These are phyloP conservation scores for Hypoxylon crocopeplum DNA, from an alignment of 495 filamentous ascomycete genomes.

Conservation along the genomic window DNA sequence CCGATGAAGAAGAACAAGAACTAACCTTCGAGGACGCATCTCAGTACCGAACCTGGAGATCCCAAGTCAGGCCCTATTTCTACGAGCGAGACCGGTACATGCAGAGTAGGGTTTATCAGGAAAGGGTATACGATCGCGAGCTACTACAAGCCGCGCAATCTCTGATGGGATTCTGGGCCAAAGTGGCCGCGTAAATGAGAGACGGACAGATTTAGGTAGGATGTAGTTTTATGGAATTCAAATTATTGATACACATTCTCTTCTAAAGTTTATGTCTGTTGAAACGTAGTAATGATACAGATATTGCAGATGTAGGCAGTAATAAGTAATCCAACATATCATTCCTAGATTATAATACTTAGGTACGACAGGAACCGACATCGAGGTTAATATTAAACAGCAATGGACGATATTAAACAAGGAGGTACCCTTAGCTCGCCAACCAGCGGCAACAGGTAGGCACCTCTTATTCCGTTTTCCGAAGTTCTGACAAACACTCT, in stretches of 20 bases:
- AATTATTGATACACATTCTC: not conserved
- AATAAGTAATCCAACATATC: too few species aligned
- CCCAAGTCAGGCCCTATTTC: slow-evolving; percentile 3
- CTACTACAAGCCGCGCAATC: slow-evolving; percentile 2
- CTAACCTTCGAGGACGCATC: slow-evolving; percentile 5
- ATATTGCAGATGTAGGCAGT: too few species aligned
- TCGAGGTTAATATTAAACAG: too few species aligned
- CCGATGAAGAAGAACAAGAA: slow-evolving; percentile 1
- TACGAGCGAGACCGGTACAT: slow-evolving; percentile 24
- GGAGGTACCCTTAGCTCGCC: too few species aligned
- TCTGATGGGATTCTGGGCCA: slow-evolving; percentile 22
- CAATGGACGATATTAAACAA: too few species aligned
- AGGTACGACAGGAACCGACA: too few species aligned
- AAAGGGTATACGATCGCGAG: slow-evolving; percentile 9
- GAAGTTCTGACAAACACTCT: too few species aligned
- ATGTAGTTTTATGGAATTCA: not conserved
- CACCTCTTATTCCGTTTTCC: too few species aligned
- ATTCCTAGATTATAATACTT: too few species aligned
- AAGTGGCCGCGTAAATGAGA: not conserved
- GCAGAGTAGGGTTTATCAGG: slow-evolving; percentile 18
- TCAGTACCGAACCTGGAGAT: slow-evolving; percentile 24
- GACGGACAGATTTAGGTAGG: not conserved
- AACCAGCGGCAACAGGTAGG: too few species aligned
- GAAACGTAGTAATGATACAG: too few species aligned
- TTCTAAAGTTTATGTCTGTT: too few species aligned